Conservation (phyloP, 345 rosid species). For the Trapa bicornis region DNA sequence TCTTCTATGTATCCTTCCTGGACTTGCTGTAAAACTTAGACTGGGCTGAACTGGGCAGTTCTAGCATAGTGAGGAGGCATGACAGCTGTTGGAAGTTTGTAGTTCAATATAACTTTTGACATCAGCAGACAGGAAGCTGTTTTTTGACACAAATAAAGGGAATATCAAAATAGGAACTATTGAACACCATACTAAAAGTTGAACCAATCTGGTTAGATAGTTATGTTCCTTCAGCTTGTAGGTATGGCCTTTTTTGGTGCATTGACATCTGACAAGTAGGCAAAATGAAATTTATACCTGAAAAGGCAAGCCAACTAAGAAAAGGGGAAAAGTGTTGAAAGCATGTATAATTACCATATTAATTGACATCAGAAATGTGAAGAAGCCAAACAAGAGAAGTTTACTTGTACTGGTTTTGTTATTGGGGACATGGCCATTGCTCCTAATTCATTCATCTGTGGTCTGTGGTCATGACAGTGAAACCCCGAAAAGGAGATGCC, state of each 20-base stretch:
- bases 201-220: neutral
- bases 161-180: too few relatives aligned
- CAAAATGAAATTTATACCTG: neutral
- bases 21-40: neutral
- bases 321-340: neutral
- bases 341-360: neutral
- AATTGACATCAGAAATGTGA: neutral
- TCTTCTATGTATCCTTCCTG: neutral
- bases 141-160: too few relatives aligned
- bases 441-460: slow-evolving; percentile 5
- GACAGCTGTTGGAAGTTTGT: neutral
- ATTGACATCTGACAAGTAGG: neutral
- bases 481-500: slow-evolving; percentile 80
- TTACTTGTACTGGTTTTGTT: neutral
- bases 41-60: neutral
- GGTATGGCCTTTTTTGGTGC: neutral
- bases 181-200: too few relatives aligned
- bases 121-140: neutral
- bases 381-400: neutral
- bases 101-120: neutral
- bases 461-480: slow-evolving; percentile 31
- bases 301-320: neutral
- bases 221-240: neutral
- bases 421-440: neutral
- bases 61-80: neutral